Conservation (phyloP, 306 rosid species). For the Pterocarpus macrocarpus region DNA sequence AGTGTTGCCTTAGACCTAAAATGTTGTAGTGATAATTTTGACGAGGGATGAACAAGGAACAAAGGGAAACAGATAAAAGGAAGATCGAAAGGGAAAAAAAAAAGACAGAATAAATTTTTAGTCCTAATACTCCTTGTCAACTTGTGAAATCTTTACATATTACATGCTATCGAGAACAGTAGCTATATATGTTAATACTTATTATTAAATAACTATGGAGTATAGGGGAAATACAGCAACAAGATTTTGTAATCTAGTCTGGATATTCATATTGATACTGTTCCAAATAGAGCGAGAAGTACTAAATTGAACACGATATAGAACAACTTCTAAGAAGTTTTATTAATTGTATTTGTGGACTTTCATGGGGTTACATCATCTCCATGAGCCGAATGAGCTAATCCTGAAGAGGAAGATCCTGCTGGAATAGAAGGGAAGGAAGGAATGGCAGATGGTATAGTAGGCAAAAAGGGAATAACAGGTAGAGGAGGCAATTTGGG, state of each 20-base stretch:
- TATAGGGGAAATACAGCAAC: not conserved
- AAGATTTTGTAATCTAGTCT: not conserved
- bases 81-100: too few relatives aligned
- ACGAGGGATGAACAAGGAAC: too few relatives aligned
- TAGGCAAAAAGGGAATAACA: constrained; percentile 16
- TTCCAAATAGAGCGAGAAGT: not conserved
- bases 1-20: too few relatives aligned
- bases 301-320: not conserved
- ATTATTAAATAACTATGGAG: not conserved
- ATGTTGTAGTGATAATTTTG: too few relatives aligned
- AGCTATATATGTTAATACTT: not conserved
- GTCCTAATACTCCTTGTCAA: not conserved
- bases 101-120: not conserved
- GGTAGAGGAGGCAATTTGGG: constrained; percentile 49
- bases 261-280: not conserved
- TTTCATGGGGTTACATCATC: constrained; percentile 32
- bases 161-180: not conserved
- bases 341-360: not conserved
- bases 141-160: too few relatives aligned
- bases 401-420: not conserved
- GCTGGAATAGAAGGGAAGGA: constrained; percentile 19
- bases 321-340: not conserved
- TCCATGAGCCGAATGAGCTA: not conserved
- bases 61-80: too few relatives aligned
- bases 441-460: constrained; percentile 3